phyloP scores from a whole-genome alignment of 495 filamentous ascomycete genomes.

The Geopyxis carbonaria region DNA sequence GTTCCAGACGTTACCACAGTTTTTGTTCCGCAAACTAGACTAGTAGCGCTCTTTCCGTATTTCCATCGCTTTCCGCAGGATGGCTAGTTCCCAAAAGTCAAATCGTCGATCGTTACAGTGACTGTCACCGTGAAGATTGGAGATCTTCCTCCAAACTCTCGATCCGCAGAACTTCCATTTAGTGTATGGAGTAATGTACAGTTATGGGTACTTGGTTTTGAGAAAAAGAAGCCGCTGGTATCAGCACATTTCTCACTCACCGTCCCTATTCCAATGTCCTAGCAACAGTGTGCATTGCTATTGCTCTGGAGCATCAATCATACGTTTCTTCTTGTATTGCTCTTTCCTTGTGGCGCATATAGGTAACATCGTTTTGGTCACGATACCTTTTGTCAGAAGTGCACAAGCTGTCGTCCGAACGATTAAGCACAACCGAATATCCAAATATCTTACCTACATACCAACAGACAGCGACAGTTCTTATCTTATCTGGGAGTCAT shows the following conservation, averaged over 20 bases:
- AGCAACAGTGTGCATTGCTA: background rate
- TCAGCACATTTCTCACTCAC: conserved; percentile 1
- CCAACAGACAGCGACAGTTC: too few species aligned
- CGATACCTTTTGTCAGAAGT: too few species aligned
- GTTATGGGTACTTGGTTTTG: conserved; percentile 4
- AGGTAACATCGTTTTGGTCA: too few species aligned
- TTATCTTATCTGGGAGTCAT: too few species aligned
- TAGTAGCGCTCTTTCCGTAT: conserved; percentile 6
- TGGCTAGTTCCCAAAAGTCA: conserved; percentile 1
- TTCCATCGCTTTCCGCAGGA: conserved; percentile 16
- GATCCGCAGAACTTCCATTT: conserved; percentile 23
- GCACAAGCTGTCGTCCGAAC: too few species aligned
- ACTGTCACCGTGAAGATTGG: conserved; percentile 14
- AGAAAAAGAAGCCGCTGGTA: conserved; percentile 4
- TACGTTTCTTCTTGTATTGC: conserved; percentile 1
- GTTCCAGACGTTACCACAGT: conserved; percentile 2
- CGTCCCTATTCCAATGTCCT: background rate
- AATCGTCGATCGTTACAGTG: conserved; percentile 7
- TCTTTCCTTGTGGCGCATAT: background rate
- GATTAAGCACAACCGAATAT: too few species aligned
- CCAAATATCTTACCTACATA: too few species aligned
- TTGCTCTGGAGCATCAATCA: background rate
- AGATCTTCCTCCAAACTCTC: conserved; percentile 25
- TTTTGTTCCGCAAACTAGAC: background rate
- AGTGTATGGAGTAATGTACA: conserved; percentile 3